Base-by-base conservation (phyloP, 345 rosid species). In the Populus pruinosa region DNA sequence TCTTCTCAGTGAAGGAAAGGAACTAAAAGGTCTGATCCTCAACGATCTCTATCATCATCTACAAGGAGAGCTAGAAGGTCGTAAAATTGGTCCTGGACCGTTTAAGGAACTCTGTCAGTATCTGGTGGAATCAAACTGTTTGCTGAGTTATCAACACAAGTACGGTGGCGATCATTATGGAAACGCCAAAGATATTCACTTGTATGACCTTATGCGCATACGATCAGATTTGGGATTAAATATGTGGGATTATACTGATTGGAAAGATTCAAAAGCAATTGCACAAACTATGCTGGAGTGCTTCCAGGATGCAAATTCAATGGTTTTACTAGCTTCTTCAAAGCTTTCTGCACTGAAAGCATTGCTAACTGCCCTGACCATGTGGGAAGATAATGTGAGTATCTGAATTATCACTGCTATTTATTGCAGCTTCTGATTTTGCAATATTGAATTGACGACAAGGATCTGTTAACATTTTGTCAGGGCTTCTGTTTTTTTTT, bases 51-150 rank as follows among this genome's bases (percentile, higher is more conserved):
- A 84, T 77, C 92, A 91, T 86, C 98, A 92, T 79, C 84, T 96
- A 21, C 91, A 87, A 83, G 99, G 99, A 79, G 93, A 92, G 83
- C 88, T 92, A 85, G 92, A 89, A 85, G 98, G 97, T 78, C 96
- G 94, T 83, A 82, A 87, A 71, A 90, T 91, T 77, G 86, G 87
- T 82, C 82, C 90, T 9, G 99, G 98, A 76, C 93, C 94, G 67
- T 96, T 93, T 78, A 92, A 88, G 84, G 97, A 93, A 83, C 92
- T 96, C 80, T 91, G 83, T 68, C 89, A 89, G 69, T 92, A 80
- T 84, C 87, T 95, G 79, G 77, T 82, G 74, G 91, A 83, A 70
- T 88, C 92, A 25, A 88, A 83, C 59, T 77, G 87, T 78, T 89
- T 89, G 83, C 88, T 86, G 85, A 81, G 67, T 18, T 91, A 87